Evolutionary conservation across 2,329 filamentous ascomycete species (phyloP).

Genomic region (Blastomyces parvus): DNA sequence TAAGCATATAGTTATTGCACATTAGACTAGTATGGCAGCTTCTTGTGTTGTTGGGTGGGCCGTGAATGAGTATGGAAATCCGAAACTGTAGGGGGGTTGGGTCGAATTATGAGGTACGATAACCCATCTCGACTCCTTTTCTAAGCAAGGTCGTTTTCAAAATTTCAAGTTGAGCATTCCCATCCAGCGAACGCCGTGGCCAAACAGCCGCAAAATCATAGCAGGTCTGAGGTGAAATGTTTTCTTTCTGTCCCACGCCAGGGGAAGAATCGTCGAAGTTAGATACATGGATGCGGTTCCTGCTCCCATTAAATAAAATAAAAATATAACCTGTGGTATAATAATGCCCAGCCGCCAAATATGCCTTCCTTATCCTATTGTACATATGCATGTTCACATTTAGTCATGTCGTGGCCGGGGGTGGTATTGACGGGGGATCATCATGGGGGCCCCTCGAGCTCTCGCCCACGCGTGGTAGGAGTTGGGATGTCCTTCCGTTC

Average conservation of each 20-base stretch:
- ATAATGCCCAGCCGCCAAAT: constrained; percentile 2
- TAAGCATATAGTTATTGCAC: not conserved
- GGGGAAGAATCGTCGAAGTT: not conserved
- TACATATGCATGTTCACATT: constrained; percentile 7
- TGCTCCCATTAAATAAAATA: constrained; percentile 4
- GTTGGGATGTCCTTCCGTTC: constrained; percentile 75
- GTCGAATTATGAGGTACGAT: not conserved
- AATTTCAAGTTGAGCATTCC: not conserved
- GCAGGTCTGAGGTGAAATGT: not conserved
- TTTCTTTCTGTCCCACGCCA: not conserved
- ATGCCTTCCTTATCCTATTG: constrained; percentile 5
- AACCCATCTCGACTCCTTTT: not conserved
- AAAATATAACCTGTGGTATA: constrained; percentile 3
- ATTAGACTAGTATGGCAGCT: not conserved
- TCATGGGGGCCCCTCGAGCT: constrained; percentile 63
- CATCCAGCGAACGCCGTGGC: constrained; percentile 5
- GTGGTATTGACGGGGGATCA: constrained; percentile 44
- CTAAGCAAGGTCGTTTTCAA: not conserved
- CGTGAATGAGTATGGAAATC: not conserved
- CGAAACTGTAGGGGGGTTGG: not conserved
- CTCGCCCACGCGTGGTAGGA: constrained; percentile 65
- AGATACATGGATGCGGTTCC: constrained; percentile 6
- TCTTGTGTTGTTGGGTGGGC: not conserved
- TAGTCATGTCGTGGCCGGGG: constrained; percentile 6
- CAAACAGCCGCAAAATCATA: not conserved